Evolutionary conservation across 2,329 filamentous ascomycete genomes (phyloP).

Genomic region (Verticillium zaregamsianum): DNA sequence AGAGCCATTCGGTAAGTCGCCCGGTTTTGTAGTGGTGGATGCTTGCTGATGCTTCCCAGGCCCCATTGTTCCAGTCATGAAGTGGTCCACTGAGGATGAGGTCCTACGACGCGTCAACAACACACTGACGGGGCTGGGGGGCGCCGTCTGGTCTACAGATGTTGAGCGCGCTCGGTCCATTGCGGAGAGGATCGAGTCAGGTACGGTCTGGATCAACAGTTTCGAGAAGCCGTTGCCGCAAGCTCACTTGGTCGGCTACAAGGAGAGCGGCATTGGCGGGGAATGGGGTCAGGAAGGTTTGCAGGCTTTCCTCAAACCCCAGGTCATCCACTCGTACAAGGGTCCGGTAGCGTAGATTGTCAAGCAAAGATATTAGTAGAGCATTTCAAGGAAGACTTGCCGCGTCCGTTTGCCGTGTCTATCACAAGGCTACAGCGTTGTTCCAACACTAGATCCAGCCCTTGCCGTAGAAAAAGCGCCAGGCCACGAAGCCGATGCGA

Average conservation of each 20-base stretch:
- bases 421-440: too few relatives aligned
- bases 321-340: not conserved
- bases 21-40: not conserved
- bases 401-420: too few relatives aligned
- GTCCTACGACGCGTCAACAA: conserved; percentile 53
- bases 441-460: too few relatives aligned
- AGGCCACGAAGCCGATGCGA: not conserved
- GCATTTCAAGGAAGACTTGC: too few relatives aligned
- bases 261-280: conserved; percentile 45
- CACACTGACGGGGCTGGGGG: conserved; percentile 47
- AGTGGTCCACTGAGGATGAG: conserved; percentile 57
- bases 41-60: conserved; percentile 12
- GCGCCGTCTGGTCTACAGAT: conserved; percentile 54
- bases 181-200: conserved; percentile 50
- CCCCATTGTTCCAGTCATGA: conserved; percentile 59
- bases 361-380: too few relatives aligned
- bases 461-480: not conserved
- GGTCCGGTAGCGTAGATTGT: not conserved
- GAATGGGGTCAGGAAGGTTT: conserved; percentile 13
- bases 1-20: conserved; percentile 33
- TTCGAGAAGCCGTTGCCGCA: conserved; percentile 33
- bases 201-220: conserved; percentile 57
- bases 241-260: conserved; percentile 45
- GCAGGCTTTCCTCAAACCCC: not conserved
- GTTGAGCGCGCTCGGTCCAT: conserved; percentile 24